These are phyloP conservation scores for Sporothrix euskadiensis DNA, from an alignment of 2,329 filamentous ascomycete genomes.

Conservation along the genomic window DNA sequence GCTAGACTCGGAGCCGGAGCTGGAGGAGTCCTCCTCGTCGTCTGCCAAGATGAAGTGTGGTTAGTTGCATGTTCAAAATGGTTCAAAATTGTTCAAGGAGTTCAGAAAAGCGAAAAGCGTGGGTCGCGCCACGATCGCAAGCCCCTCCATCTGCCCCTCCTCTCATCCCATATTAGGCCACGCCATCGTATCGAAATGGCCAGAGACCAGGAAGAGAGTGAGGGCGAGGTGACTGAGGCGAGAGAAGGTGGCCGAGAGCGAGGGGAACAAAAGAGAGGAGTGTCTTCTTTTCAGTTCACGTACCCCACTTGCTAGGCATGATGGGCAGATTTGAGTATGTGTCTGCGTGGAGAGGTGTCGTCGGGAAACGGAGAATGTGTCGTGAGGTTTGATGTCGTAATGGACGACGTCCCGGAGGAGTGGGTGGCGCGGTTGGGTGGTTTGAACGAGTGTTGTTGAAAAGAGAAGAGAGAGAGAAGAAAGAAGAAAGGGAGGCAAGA, in stretches of 20 bases:
- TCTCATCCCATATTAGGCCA: not conserved
- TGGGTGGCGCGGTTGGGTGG: not conserved
- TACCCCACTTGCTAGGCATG: constrained; percentile 22
- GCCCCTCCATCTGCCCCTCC: not conserved
- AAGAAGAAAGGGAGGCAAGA: not conserved
- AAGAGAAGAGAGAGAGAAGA: not conserved
- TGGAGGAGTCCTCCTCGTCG: constrained; percentile 45
- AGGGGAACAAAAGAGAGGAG: not conserved
- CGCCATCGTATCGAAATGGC: not conserved
- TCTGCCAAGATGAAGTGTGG: constrained; percentile 31
- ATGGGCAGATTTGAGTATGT: not conserved
- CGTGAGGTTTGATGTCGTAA: not conserved
- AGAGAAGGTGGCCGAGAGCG: not conserved
- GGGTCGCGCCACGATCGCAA: not conserved
- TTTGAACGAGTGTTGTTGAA: not conserved
- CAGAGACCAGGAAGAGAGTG: not conserved
- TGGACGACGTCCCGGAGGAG: constrained; percentile 10
- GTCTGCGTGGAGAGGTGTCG: not conserved
- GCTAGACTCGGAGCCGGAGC: constrained; percentile 37
- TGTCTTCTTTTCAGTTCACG: not conserved
- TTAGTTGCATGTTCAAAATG: constrained; percentile 3
- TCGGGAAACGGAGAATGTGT: not conserved
- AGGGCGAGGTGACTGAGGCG: not conserved
- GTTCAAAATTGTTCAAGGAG: too few species aligned
- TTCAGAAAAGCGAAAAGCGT: not conserved